Conservation (phyloP, 202 grass and related monocot genomes). For the Bolboschoenoplectus hybrid region DNA sequence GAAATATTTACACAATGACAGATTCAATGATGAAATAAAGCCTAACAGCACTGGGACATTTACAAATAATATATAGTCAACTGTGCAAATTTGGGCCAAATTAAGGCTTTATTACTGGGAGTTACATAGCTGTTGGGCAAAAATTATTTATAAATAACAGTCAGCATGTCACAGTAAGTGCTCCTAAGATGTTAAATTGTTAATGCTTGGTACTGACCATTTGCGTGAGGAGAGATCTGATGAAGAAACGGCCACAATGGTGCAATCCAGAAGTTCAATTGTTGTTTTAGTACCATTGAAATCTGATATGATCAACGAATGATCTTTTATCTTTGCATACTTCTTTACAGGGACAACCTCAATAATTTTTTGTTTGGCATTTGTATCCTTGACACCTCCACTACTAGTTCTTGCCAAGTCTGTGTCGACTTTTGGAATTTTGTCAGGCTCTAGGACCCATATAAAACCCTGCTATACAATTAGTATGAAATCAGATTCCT, state of each 20-base stretch:
- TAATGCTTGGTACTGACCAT: conserved; percentile 55
- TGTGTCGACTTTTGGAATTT: conserved; percentile 43
- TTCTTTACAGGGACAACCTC: conserved; percentile 53
- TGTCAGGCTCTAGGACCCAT: conserved; percentile 54
- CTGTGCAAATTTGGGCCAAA: not conserved
- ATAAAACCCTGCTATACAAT: conserved; percentile 43
- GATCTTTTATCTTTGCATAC: conserved; percentile 51
- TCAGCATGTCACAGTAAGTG: not conserved
- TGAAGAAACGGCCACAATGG: conserved; percentile 62
- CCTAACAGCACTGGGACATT: conserved; percentile 11
- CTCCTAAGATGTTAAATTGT: not conserved
- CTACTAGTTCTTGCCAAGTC: conserved; percentile 34
- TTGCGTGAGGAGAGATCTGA: conserved; percentile 68
- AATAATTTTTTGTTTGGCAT: conserved; percentile 31
- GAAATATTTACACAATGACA: conserved; percentile 7
- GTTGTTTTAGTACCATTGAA: conserved; percentile 47
- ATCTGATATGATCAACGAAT: conserved; percentile 51
- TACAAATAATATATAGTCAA: not conserved
- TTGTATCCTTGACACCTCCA: conserved; percentile 40
- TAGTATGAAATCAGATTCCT: conserved; percentile 1
- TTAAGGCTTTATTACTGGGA: not conserved
- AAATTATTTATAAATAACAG: not conserved
- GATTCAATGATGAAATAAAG: not conserved
- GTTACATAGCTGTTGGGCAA: not conserved
- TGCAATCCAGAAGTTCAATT: conserved; percentile 54